These are phyloP conservation scores for Inga leiocalycina DNA, from an alignment of 306 rosid genomes.

Conservation along the genomic window DNA sequence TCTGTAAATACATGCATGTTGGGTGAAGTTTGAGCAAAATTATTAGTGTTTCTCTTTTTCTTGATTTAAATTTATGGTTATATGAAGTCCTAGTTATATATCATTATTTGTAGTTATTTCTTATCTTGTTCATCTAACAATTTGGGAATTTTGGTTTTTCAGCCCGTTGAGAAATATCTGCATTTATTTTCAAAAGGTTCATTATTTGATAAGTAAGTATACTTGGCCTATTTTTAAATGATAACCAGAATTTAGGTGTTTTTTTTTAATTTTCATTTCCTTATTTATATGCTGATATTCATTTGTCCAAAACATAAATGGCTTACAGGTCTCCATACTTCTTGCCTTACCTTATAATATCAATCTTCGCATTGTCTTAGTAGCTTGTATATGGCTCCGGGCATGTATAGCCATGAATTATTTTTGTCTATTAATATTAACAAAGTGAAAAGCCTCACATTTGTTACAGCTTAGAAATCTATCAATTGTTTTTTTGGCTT, in stretches of 20 bases:
- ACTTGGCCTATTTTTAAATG: not conserved
- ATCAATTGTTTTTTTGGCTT: not conserved
- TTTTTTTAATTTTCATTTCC: not conserved
- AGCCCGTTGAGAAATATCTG: conserved; percentile 41
- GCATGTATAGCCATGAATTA: conserved; percentile 23
- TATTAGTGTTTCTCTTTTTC: not conserved
- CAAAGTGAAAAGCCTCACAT: not conserved
- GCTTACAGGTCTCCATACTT: conserved; percentile 50
- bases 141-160: conserved; percentile 23
- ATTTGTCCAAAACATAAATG: conserved; percentile 11
- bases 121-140: conserved; percentile 13
- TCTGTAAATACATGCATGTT: too few relatives aligned
- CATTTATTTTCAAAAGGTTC: conserved; percentile 58
- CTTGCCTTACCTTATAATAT: conserved; percentile 47
- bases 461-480: not conserved
- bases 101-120: not conserved
- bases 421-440: not conserved
- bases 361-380: conserved; percentile 30
- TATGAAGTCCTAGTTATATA: not conserved
- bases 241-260: not conserved
- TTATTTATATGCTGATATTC: not conserved
- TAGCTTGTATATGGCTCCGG: conserved; percentile 49
- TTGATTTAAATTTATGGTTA: not conserved
- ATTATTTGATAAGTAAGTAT: conserved; percentile 71
- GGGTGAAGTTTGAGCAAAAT: too few relatives aligned